Percentiles rank a stretch among this genome's conserved stretches.
Conservation (phyloP, 345 rosid genomes). For the Dipteronia dyeriana region DNA sequence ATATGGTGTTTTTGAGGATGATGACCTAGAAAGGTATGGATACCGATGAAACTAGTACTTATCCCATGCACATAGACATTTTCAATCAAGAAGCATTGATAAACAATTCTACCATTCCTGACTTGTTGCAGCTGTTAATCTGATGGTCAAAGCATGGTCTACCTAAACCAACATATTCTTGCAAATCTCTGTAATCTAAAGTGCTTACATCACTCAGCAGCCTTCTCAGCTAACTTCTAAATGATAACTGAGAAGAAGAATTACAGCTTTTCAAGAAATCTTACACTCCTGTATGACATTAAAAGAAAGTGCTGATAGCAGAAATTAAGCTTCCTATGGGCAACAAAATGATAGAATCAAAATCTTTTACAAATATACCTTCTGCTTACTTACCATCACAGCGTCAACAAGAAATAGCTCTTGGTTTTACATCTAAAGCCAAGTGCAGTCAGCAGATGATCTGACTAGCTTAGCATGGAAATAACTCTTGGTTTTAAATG, state of each 20-base stretch:
- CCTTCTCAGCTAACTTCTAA: not conserved
- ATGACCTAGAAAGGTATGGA: too few species aligned
- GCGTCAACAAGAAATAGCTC: too few species aligned
- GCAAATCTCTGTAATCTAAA: too few species aligned
- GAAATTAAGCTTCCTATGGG: not conserved
- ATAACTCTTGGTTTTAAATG: too few species aligned
- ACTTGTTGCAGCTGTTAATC: not conserved
- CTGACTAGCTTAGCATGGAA: too few species aligned
- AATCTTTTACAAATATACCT: not conserved
- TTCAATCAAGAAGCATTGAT: too few species aligned
- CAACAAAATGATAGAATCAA: not conserved
- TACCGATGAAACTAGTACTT: too few species aligned
- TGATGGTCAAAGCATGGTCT: not conserved
- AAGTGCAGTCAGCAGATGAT: too few species aligned
- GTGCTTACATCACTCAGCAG: not conserved
- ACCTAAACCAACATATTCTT: not conserved
- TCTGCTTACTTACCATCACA: not conserved
- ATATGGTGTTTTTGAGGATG: too few species aligned
- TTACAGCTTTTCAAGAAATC: constrained; percentile 1
- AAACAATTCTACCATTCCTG: too few species aligned
- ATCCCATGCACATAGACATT: too few species aligned
- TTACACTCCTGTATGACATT: not conserved
- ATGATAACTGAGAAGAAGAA: not conserved
- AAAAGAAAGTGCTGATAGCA: not conserved
- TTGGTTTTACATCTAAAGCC: not conserved